phyloP scores from a whole-genome alignment of 805 yeast genomes.

The Saccharomycopsis malanga region DNA sequence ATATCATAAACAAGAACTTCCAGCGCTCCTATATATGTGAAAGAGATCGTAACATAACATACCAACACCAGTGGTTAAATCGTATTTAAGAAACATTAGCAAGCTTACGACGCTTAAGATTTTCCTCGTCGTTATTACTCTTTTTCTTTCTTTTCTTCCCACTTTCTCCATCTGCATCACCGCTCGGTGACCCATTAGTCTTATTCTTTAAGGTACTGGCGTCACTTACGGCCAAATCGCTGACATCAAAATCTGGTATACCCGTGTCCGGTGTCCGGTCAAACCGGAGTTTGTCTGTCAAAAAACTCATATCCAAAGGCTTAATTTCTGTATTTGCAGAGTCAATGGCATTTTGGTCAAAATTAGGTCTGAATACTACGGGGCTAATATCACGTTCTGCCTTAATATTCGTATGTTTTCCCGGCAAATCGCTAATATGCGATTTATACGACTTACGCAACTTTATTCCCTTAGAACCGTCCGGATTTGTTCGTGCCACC shows the following conservation, averaged over 20 bases:
- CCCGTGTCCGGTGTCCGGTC: constrained; percentile 21
- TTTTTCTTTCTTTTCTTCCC: constrained; percentile 19
- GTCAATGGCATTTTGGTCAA: not conserved
- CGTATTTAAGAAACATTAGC: too few species aligned
- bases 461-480: constrained; percentile 87
- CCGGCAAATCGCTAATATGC: constrained; percentile 82
- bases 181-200: constrained; percentile 8
- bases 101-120: constrained; percentile 16
- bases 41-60: too few species aligned
- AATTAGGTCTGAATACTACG: constrained; percentile 14
- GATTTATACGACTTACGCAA: constrained; percentile 91
- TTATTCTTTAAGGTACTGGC: constrained; percentile 10
- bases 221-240: constrained; percentile 21
- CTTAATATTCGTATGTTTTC: constrained; percentile 59
- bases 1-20: too few species aligned
- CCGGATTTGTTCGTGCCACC: constrained; percentile 80
- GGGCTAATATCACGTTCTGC: constrained; percentile 24
- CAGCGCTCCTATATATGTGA: too few species aligned
- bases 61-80: too few species aligned
- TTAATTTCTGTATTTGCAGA: constrained; percentile 7
- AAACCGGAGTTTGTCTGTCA: constrained; percentile 17
- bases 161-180: constrained; percentile 18
- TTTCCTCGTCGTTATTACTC: constrained; percentile 6
- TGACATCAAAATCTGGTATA: constrained; percentile 20
- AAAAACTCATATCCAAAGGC: constrained; percentile 15